Evolutionary conservation across 2,329 filamentous ascomycete species (phyloP).

Genomic region (Alternaria postmessia): DNA sequence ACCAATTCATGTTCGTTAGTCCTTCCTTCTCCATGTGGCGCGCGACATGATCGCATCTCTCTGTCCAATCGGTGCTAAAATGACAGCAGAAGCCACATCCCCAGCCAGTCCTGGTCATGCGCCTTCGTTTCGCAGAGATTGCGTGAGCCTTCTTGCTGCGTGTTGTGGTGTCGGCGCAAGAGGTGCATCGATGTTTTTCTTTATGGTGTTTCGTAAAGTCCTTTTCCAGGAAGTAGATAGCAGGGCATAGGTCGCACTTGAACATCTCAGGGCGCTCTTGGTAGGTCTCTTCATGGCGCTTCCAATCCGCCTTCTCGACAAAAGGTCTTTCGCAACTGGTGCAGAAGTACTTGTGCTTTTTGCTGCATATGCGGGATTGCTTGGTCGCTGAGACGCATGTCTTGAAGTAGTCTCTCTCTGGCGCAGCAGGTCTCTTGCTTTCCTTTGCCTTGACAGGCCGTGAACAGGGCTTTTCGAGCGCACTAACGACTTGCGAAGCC

Average conservation of each 20-base stretch:
- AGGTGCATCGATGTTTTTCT: conserved; percentile 66
- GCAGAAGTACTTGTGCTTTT: conserved; percentile 46
- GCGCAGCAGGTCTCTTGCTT: conserved; percentile 13
- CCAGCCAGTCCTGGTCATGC: conserved; percentile 63
- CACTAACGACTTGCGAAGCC: conserved; percentile 3
- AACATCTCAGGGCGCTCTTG: conserved; percentile 72
- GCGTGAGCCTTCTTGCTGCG: conserved; percentile 61
- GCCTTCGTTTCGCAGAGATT: conserved; percentile 51
- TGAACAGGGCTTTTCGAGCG: conserved; percentile 8
- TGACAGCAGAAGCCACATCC: conserved; percentile 73
- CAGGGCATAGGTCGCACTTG: conserved; percentile 69
- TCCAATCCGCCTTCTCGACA: conserved; percentile 73
- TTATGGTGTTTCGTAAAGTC: conserved; percentile 72
- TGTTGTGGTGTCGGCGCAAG: conserved; percentile 29
- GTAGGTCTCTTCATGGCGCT: conserved; percentile 72
- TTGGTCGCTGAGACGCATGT: conserved; percentile 40
- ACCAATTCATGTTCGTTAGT: conserved; percentile 69
- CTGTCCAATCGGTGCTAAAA: conserved; percentile 66
- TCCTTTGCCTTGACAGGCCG: conserved; percentile 11
- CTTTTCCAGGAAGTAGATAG: conserved; percentile 71
- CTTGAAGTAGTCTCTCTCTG: conserved; percentile 35
- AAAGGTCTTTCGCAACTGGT: conserved; percentile 66
- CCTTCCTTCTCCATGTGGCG: conserved; percentile 64
- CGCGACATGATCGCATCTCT: conserved; percentile 72
- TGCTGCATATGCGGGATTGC: conserved; percentile 29